Evolutionary conservation across 768 basidiomycete genomes (phyloP).

Genomic region (Amanita pseudoporphyria): DNA sequence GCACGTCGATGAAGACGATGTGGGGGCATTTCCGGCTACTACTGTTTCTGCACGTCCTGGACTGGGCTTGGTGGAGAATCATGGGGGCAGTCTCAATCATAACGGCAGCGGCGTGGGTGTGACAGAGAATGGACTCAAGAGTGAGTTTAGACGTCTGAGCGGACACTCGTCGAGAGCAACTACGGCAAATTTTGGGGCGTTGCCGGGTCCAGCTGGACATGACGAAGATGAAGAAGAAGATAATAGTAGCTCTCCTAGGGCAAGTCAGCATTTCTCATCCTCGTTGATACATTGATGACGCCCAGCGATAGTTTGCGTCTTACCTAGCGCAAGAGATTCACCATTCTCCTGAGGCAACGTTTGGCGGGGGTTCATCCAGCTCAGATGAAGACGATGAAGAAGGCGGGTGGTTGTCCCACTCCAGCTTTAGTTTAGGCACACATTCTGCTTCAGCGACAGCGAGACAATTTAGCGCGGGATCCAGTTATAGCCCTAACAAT

Average conservation of each 20-base stretch:
- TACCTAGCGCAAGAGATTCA: conserved; percentile 70
- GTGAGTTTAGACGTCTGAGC: conserved; percentile 49
- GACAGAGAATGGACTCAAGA: conserved; percentile 22
- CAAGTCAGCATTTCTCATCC: conserved; percentile 18
- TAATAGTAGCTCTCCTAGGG: conserved; percentile 33
- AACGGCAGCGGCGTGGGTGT: conserved; percentile 5
- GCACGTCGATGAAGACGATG: conserved; percentile 66
- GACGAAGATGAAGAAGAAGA: conserved; percentile 34
- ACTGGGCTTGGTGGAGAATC: conserved; percentile 1
- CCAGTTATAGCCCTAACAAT: too few relatives aligned
- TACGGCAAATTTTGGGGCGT: conserved; percentile 59
- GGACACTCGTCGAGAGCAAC: conserved; percentile 34
- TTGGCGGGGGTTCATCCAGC: conserved; percentile 33
- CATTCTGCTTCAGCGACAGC: conserved; percentile 32
- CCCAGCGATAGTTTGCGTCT: conserved; percentile 52
- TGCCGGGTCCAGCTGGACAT: conserved; percentile 29
- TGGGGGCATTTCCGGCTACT: conserved; percentile 8
- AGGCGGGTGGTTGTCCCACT: conserved; percentile 73
- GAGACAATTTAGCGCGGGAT: conserved; percentile 18
- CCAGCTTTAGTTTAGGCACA: conserved; percentile 43
- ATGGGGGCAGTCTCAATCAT: conserved; percentile 2
- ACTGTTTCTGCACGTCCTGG: neutral
- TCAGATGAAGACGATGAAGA: conserved; percentile 73
- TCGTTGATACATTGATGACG: conserved; percentile 6
- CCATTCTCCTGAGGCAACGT: conserved; percentile 39